phyloP scores from a whole-genome alignment of 805 yeast species.

The Komagataella phaffii region DNA sequence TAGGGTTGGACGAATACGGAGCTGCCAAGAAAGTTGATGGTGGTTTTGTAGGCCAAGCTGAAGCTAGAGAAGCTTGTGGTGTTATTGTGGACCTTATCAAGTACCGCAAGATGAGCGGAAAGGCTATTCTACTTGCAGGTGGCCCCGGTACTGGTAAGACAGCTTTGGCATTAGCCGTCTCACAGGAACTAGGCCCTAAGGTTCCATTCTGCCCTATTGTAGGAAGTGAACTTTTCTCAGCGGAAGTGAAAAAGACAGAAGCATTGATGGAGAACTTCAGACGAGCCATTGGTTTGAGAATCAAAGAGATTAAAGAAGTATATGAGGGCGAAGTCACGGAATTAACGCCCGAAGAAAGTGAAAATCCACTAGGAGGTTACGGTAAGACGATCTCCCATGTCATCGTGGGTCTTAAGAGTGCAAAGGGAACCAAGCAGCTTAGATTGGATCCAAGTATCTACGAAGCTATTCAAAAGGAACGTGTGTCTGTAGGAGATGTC shows the following conservation, averaged over 20 bases:
- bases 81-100: slow-evolving; percentile 88
- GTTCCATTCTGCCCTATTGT: slow-evolving; percentile 98
- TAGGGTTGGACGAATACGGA: slow-evolving; percentile 87
- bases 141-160: slow-evolving; percentile 99
- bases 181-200: slow-evolving; percentile 92
- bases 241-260: slow-evolving; percentile 96
- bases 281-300: slow-evolving; percentile 90
- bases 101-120: slow-evolving; percentile 85
- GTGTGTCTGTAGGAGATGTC: slow-evolving; percentile 91
- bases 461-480: slow-evolving; percentile 89
- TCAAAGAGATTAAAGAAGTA: slow-evolving; percentile 94
- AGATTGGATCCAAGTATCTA: slow-evolving; percentile 88
- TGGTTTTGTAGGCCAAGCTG: slow-evolving; percentile 71
- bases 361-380: slow-evolving; percentile 93
- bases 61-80: slow-evolving; percentile 88
- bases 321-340: slow-evolving; percentile 98
- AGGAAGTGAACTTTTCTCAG: slow-evolving; percentile 85
- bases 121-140: slow-evolving; percentile 92
- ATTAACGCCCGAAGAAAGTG: slow-evolving; percentile 89
- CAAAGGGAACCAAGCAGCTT: slow-evolving; percentile 79
- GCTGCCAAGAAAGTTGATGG: slow-evolving; percentile 75
- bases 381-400: slow-evolving; percentile 95
- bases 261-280: slow-evolving; percentile 93
- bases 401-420: slow-evolving; percentile 83
- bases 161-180: slow-evolving; percentile 89